Conservation (phyloP, 2,329 filamentous ascomycete species). For the Fusarium pseudonygamai region DNA sequence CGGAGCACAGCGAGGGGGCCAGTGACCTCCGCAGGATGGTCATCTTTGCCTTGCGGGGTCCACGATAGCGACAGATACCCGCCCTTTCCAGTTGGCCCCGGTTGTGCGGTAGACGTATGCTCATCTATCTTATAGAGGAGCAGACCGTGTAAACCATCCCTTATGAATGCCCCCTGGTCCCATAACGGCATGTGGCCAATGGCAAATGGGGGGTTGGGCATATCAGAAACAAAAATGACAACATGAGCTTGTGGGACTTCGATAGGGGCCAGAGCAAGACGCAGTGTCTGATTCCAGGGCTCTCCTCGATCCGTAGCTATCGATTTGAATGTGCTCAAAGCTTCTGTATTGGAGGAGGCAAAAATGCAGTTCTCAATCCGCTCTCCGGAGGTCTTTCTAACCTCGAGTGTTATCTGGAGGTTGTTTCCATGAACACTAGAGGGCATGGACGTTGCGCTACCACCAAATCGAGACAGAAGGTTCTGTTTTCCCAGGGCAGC, state of each 20-base stretch:
- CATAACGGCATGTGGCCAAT: constrained; percentile 93
- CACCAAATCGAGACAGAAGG: constrained; percentile 70
- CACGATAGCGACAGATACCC: constrained; percentile 89
- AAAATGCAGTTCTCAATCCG: constrained; percentile 90
- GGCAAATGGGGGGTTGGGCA: constrained; percentile 88
- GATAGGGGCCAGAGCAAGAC: constrained; percentile 78
- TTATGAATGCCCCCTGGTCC: constrained; percentile 89
- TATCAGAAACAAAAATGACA: constrained; percentile 88
- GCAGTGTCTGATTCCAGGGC: constrained; percentile 87
- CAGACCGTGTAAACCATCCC: constrained; percentile 83
- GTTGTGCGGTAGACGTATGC: constrained; percentile 75
- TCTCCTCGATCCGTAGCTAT: constrained; percentile 81
- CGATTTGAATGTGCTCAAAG: constrained; percentile 88
- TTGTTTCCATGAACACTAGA: constrained; percentile 73
- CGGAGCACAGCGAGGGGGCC: constrained; percentile 83
- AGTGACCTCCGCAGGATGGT: constrained; percentile 77
- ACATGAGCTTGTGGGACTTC: constrained; percentile 87
- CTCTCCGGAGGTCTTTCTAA: constrained; percentile 80
- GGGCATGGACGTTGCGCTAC: constrained; percentile 78
- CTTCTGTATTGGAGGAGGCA: constrained; percentile 81
- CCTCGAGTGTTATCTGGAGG: constrained; percentile 88
- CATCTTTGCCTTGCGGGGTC: constrained; percentile 73
- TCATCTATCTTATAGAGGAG: constrained; percentile 93
- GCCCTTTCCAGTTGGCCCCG: constrained; percentile 74
- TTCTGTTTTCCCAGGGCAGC: constrained; percentile 82